A percentile compares a stretch with the other conserved stretches of the same genome.
phyloP scores from a whole-genome alignment of 1,284 basidiomycete genomes.

The Ustilago sp. region DNA sequence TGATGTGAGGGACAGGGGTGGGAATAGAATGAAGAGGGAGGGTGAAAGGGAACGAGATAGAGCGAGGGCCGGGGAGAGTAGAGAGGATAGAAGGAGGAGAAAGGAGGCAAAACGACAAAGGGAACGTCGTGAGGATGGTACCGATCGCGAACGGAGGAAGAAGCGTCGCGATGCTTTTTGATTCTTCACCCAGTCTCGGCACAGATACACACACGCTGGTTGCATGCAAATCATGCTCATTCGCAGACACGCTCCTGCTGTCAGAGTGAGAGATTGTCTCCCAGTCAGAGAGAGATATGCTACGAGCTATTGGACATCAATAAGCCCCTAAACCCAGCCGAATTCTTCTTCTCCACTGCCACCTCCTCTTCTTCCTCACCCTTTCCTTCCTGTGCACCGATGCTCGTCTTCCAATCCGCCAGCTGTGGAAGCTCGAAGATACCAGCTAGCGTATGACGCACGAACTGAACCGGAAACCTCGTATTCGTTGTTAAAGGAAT shows the following conservation, averaged over 20 bases:
- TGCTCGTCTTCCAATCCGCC: constrained; percentile 55
- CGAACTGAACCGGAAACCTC: constrained; percentile 44
- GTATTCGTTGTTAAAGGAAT: constrained; percentile 12
- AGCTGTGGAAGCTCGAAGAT: constrained; percentile 51
- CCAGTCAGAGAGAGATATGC: too few species aligned
- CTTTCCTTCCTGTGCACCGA: not conserved
- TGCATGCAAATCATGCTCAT: not conserved
- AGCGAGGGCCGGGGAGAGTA: not conserved
- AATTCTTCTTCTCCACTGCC: constrained; percentile 7
- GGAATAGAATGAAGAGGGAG: not conserved
- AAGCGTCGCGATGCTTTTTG: not conserved
- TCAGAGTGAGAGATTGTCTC: too few species aligned
- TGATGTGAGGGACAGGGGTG: not conserved
- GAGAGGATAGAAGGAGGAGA: constrained; percentile 2
- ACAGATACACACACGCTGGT: not conserved
- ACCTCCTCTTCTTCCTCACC: constrained; percentile 6
- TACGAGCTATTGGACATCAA: not conserved
- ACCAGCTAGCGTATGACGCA: constrained; percentile 45
- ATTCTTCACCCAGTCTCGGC: not conserved
- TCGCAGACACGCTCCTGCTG: not conserved
- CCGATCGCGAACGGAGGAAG: not conserved
- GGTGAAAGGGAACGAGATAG: not conserved
- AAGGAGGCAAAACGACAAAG: not conserved
- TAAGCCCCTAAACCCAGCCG: constrained; percentile 13
- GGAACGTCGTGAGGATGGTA: not conserved